Evolutionary conservation across 495 filamentous ascomycete species (phyloP), one percentile per base, ranked within the genome.

Genomic region (Trichoderma erinaceum): DNA sequence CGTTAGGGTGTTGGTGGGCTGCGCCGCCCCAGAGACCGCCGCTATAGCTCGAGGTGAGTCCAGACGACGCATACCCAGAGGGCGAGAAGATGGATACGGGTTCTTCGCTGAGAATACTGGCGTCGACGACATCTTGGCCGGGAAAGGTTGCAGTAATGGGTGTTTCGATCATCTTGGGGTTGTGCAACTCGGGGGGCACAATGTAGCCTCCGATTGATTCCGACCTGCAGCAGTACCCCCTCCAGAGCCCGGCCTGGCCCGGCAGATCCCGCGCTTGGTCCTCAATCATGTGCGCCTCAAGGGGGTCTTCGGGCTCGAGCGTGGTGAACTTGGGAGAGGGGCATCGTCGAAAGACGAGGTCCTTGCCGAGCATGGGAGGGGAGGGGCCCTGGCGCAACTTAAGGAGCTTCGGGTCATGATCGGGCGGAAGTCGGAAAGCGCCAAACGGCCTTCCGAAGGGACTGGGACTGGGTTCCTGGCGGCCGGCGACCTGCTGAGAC

Each of bases 311-410:
- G 25, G 88, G 84, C 69, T 96, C 90, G 74, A 92, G 88, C 67
- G 90, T 83, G 35, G 92, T 94, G n/a, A 83, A 84, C 71, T 90
- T 87, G 0, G 93, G 93, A 13, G 92, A 95, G 0, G 82, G 78
- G 74, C 90, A 95, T 70, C 85, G 84, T 4, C 91, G 89, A 71
- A 97, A 92, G 25, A 81, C 79, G 65, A 97, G 81, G 67, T 94
- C 89, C 29, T 77, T 70, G 52, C 93, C 93, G 8, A 96, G 85
- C 92, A 97, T 94, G 3, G 93, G 93, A 21, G 93, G 93, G 77
- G 87, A 83, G 82, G 85, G 68, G 78, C 79, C 72, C 73, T 77
- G 63, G 75, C 79, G 69, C 78, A 70, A 78, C 69, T 73, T 75
- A 69, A 29, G 74, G 70, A 70, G 71, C 67, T 69, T 71, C 67